Conservation (phyloP, 164 flowering plant species). For the Vitis amurensis region DNA sequence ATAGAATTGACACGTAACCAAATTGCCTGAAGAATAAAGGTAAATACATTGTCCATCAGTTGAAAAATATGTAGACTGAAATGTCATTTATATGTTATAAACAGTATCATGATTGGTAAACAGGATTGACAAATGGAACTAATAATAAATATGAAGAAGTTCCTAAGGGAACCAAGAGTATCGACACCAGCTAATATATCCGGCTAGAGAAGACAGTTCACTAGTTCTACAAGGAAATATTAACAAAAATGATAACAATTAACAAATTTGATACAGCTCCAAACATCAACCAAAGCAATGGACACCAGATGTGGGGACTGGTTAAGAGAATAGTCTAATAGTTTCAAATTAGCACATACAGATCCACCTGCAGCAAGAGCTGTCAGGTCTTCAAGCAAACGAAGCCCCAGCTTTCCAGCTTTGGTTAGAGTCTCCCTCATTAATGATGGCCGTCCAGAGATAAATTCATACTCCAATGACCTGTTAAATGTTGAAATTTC, state of each 20-base stretch:
- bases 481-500: conserved; percentile 33
- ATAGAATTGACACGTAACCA: conserved; percentile 74
- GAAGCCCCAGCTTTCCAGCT: conserved; percentile 81
- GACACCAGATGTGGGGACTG: background rate
- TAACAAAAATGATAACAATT: background rate
- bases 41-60: conserved; percentile 6
- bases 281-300: background rate
- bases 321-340: conserved; percentile 8
- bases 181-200: no score
- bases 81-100: background rate
- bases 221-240: no score
- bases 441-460: conserved; percentile 45
- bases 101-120: background rate
- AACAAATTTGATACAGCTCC: background rate
- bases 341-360: conserved; percentile 70
- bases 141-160: background rate
- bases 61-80: background rate
- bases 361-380: conserved; percentile 99
- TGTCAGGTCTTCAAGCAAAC: conserved; percentile 95
- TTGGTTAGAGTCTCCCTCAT: conserved; percentile 63
- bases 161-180: no score
- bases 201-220: no score
- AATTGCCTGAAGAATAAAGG: conserved; percentile 48
- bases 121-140: no score
- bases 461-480: conserved; percentile 55